phyloP scores from a whole-genome alignment of 371 early-diverging fungal genomes.

The Capillidium rhysosporum region DNA sequence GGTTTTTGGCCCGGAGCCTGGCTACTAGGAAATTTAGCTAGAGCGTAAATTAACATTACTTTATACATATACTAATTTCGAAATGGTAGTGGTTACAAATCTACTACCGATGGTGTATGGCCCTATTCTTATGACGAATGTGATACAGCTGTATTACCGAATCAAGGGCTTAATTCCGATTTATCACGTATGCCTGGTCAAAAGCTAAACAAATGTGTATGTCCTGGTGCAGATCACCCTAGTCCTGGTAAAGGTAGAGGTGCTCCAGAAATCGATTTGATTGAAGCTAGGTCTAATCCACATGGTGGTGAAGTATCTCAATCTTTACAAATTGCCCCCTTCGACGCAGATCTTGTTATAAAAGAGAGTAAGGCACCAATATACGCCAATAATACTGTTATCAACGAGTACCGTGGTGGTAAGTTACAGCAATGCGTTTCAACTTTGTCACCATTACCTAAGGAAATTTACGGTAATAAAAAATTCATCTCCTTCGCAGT shows the following conservation, averaged over 20 bases:
- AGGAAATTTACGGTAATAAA: background rate
- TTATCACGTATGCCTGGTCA: conserved; percentile 15
- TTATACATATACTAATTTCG: background rate
- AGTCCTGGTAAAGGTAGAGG: conserved; percentile 27
- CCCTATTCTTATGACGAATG: conserved; percentile 28
- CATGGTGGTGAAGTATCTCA: conserved; percentile 8
- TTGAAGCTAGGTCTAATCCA: conserved; percentile 16
- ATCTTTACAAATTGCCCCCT: conserved; percentile 9
- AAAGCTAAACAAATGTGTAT: conserved; percentile 26
- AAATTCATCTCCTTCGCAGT: conserved; percentile 2
- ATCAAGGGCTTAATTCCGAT: conserved; percentile 13
- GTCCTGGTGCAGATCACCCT: conserved; percentile 21
- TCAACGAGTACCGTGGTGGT: conserved; percentile 5
- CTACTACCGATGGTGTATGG: conserved; percentile 32
- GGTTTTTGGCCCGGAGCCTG: conserved; percentile 36
- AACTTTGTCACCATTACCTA: background rate
- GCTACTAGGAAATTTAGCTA: conserved; percentile 31
- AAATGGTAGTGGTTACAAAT: conserved; percentile 20
- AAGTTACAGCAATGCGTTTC: conserved; percentile 8
- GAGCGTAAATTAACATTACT: conserved; percentile 12
- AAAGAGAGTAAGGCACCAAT: background rate
- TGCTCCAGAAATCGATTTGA: conserved; percentile 29
- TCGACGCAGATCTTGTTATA: background rate
- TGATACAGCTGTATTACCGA: conserved; percentile 22
- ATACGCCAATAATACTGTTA: background rate